Evolutionary conservation across 1,284 basidiomycete species (phyloP).

Genomic region (Cutaneotrichosporon sp.): DNA sequence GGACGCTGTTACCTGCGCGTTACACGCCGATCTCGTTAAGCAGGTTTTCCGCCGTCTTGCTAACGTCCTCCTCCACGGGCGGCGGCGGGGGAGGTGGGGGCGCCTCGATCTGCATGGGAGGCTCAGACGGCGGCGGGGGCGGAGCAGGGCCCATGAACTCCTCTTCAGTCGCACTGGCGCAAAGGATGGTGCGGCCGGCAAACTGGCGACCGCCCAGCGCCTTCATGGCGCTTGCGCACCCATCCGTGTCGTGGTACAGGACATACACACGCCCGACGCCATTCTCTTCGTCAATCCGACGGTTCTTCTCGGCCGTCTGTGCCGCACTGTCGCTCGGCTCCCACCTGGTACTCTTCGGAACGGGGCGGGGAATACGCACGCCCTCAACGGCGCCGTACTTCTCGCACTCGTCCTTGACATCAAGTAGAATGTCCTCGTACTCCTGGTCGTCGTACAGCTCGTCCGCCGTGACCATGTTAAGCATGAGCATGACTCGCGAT

Average conservation of each 20-base stretch:
- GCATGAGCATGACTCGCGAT: slow-evolving; percentile 81
- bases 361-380: slow-evolving; percentile 79
- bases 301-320: slow-evolving; percentile 49
- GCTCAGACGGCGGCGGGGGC: slow-evolving; percentile 34
- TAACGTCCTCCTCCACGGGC: slow-evolving; percentile 28
- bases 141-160: slow-evolving; percentile 46
- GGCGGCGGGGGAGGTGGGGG: slow-evolving; percentile 19
- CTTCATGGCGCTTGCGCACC: slow-evolving; percentile 68
- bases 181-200: slow-evolving; percentile 75
- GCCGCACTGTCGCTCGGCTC: slow-evolving; percentile 59
- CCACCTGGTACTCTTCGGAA: slow-evolving; percentile 71
- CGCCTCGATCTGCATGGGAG: slow-evolving; percentile 17
- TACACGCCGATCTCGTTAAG: slow-evolving; percentile 24
- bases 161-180: slow-evolving; percentile 48
- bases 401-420: slow-evolving; percentile 86
- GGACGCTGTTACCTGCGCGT: not conserved
- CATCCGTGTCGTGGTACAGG: slow-evolving; percentile 61
- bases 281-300: slow-evolving; percentile 69
- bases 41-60: slow-evolving; percentile 32
- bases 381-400: slow-evolving; percentile 79
- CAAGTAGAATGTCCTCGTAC: slow-evolving; percentile 89
- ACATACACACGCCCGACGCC: slow-evolving; percentile 94
- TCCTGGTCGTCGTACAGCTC: slow-evolving; percentile 88
- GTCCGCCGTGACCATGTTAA: slow-evolving; percentile 97
- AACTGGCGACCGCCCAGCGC: slow-evolving; percentile 86